phyloP scores from a whole-genome alignment of 2,329 filamentous ascomycete species.

The Alternaria burnsii region DNA sequence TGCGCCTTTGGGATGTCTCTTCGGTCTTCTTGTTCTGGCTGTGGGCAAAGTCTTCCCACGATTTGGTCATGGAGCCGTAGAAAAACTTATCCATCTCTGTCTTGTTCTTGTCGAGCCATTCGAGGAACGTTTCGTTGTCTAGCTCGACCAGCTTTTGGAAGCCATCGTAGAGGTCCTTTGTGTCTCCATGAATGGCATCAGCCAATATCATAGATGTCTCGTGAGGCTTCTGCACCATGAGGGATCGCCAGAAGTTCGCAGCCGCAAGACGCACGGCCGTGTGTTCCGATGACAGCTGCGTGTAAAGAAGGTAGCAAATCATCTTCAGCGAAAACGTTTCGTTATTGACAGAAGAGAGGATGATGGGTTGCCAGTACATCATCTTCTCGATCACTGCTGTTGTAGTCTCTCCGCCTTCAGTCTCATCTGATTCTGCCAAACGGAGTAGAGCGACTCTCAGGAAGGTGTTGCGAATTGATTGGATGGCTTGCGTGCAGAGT shows the following conservation, averaged over 20 bases:
- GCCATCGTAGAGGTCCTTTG: slow-evolving; percentile 74
- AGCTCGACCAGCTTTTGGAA: slow-evolving; percentile 87
- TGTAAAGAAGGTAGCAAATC: slow-evolving; percentile 92
- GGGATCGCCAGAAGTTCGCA: slow-evolving; percentile 86
- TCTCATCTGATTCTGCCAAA: slow-evolving; percentile 82
- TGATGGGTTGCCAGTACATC: slow-evolving; percentile 93
- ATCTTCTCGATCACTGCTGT: slow-evolving; percentile 82
- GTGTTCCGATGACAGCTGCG: slow-evolving; percentile 78
- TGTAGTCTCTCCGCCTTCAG: slow-evolving; percentile 68
- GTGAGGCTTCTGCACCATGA: slow-evolving; percentile 90
- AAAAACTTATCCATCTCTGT: slow-evolving; percentile 83
- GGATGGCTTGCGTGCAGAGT: slow-evolving; percentile 86
- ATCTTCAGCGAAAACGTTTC: slow-evolving; percentile 85
- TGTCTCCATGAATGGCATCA: slow-evolving; percentile 74
- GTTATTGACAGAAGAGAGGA: slow-evolving; percentile 77
- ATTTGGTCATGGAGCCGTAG: slow-evolving; percentile 78
- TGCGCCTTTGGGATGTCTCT: slow-evolving; percentile 74
- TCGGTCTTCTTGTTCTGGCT: slow-evolving; percentile 82
- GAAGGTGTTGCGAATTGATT: slow-evolving; percentile 78
- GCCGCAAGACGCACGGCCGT: slow-evolving; percentile 75
- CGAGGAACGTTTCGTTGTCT: slow-evolving; percentile 86
- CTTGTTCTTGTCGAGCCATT: slow-evolving; percentile 86
- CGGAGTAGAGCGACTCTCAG: slow-evolving; percentile 80
- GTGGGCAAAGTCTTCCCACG: slow-evolving; percentile 88
- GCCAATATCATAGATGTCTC: slow-evolving; percentile 79